Percentiles rank a stretch among this genome's conserved stretches.
phyloP scores from a whole-genome alignment of 768 basidiomycete genomes.

The Kwoniella mangroviensis region DNA sequence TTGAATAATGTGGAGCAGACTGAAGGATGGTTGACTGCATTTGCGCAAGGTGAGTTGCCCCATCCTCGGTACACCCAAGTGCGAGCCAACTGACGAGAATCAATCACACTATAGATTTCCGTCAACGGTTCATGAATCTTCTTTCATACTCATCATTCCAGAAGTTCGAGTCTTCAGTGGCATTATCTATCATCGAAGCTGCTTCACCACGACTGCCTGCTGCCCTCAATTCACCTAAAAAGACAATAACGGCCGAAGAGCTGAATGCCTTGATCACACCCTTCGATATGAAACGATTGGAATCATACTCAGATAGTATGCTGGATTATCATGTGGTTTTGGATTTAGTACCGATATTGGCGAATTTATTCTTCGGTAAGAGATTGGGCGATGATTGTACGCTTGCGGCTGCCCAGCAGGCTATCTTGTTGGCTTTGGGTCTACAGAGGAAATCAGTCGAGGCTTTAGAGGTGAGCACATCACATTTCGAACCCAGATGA shows the following conservation, averaged over 20 bases:
- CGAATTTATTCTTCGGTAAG: conserved; percentile 81
- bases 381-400: conserved; percentile 66
- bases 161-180: conserved; percentile 86
- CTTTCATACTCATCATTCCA: conserved; percentile 88
- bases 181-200: conserved; percentile 85
- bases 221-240: conserved; percentile 13
- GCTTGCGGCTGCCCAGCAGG: conserved; percentile 86
- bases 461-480: conserved; percentile 82
- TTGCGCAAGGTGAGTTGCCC: conserved; percentile 62
- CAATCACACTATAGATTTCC: conserved; percentile 71
- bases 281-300: conserved; percentile 92
- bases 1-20: conserved; percentile 65
- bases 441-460: conserved; percentile 88
- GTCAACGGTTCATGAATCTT: conserved; percentile 82
- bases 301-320: conserved; percentile 88
- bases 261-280: conserved; percentile 74
- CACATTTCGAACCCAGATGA: too few species aligned
- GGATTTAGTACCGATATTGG: conserved; percentile 81
- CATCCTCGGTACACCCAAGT: not conserved
- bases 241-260: conserved; percentile 62
- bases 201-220: conserved; percentile 44
- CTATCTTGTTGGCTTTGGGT: conserved; percentile 86
- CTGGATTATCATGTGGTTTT: conserved; percentile 95
- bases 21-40: conserved; percentile 84
- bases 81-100: not conserved